Evolutionary conservation across 495 filamentous ascomycete species (phyloP), one percentile per base, ranked within the genome.

Genomic region (Xanthoparmelia taractica): DNA sequence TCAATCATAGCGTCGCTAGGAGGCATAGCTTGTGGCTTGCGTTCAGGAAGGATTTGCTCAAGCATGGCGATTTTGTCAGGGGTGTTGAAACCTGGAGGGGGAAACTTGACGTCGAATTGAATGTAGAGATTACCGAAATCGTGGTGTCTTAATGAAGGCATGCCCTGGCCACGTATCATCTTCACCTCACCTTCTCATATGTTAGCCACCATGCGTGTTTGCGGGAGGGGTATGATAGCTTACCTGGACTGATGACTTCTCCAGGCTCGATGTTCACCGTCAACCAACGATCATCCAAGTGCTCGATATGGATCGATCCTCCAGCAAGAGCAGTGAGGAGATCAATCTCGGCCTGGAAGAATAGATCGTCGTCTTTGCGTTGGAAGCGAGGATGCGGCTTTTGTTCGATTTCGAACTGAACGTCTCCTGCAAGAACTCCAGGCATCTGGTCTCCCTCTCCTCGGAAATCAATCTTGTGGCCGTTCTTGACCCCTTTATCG

Each of bases 391-490:
- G 67, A 77, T 97, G 95, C 29, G 93, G 91, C 84, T 97, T 97
- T 80, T 96, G 91, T 76, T 97, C 92, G 66, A 97, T 97, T 75
- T 96, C 90, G 71, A 99, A 99, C 55, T 94, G 85, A 56, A 97
- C 95, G 70, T 97, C 95, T 58, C 95, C 94, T 27, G 95, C 87
- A 63, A 92, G 79, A 55, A 96, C 87, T 70, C 92, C 92, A 25
- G 94, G 94, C 67, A 91, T 87, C 75, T 99, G 94, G 76, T 99
- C 94, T 75, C 94, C 94, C 73, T 99, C 94, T 40, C 94, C 94
- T 34, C 85, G 84, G 80, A 97, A 97, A 69, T 96, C 91, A 61
- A 99, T 88, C 81, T 95, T 96, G 75, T 92, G 91, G 60, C 94
- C 94, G 72, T 85, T 89, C 76, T 88, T 85, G 65, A 99, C 90